A percentile compares a stretch with the other conserved stretches of the same genome.
These are phyloP conservation scores for Colletotrichum tropicicola DNA, from an alignment of 2,329 filamentous ascomycete genomes.

Conservation along the genomic window DNA sequence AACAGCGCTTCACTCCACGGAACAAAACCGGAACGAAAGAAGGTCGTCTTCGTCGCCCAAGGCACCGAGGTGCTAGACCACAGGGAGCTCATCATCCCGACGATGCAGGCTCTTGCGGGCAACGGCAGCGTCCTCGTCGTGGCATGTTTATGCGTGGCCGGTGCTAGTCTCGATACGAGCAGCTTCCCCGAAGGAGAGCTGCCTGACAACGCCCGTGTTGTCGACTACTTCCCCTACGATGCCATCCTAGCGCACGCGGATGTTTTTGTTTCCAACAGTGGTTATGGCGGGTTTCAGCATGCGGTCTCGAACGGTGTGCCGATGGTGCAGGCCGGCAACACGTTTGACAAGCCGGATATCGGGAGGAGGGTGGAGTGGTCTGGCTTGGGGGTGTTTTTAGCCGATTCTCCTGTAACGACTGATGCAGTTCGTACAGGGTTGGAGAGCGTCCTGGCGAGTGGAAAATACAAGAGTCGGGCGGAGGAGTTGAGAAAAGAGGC, in stretches of 20 bases:
- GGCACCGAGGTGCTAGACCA: conserved; percentile 53
- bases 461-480: conserved; percentile 31
- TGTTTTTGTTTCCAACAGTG: conserved; percentile 57
- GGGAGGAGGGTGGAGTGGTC: conserved; percentile 33
- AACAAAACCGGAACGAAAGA: conserved; percentile 36
- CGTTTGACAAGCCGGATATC: conserved; percentile 45
- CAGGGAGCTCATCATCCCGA: conserved; percentile 52
- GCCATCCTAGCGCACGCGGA: conserved; percentile 51
- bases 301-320: conserved; percentile 55
- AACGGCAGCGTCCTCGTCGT: conserved; percentile 46
- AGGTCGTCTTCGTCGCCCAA: conserved; percentile 55
- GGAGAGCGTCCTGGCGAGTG: conserved; percentile 30
- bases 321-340: conserved; percentile 53
- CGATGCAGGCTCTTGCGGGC: conserved; percentile 49
- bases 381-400: conserved; percentile 30
- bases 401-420: conserved; percentile 39
- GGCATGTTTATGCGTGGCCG: conserved; percentile 21
- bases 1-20: conserved; percentile 10
- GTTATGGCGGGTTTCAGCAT: conserved; percentile 57
- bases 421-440: conserved; percentile 31
- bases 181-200: conserved; percentile 37
- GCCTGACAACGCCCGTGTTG: conserved; percentile 51
- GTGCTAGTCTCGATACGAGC: background rate
- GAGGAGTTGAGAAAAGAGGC: conserved; percentile 33
- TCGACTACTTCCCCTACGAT: conserved; percentile 60